Evolutionary conservation across 805 yeast species (phyloP), one percentile per base, ranked within the genome.

Genomic region (Saccharomycopsis sp.): DNA sequence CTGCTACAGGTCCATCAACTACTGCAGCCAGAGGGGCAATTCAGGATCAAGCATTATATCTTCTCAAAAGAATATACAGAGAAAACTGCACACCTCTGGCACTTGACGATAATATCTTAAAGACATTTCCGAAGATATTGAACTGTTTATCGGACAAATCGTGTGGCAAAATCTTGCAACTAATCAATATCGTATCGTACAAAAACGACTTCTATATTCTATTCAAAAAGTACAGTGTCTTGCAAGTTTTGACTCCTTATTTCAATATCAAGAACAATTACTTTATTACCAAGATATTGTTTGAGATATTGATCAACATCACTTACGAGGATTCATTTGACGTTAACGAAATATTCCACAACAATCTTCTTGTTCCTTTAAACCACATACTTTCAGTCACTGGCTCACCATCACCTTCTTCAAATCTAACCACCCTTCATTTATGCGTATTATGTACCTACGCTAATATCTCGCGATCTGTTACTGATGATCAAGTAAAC

Each of bases 381-480:
- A 44, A 44, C 22, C 49, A 44, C 7, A 44, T 44, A 12, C 49
- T 44, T 44, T 44, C 49, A 44, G 22, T 44, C 49, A 44, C 19
- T 12, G 49, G 49, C 12, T 44, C 49, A 19, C 49, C 49, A 9
- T 35, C 41, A 12, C 22, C 22, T 17, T 44, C 49, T 17, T 44
- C 49, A 44, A 44, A 44, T 44, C 12, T 44, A 17, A n/a, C 12
- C 20, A 44, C 60, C 12, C 51, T 60, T 15, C 60, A 60, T 23
- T 56, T 60, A 9, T 60, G 58, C 44, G 63, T 55, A 8, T 47
- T 57, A 12, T 60, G 54, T 55, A 50, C 55, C 14, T 29, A 57
- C 14, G 63, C 63, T 2, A 60, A 60, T 49, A 54, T 60, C 29
- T 47, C 61, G 17, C 19, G 63, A 54, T 44, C 49, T 17, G 63